Evolutionary conservation across 169 alveolate genomes (phyloP), one percentile per base, ranked within the genome.

Genomic region (Cryptosporidium canis): DNA sequence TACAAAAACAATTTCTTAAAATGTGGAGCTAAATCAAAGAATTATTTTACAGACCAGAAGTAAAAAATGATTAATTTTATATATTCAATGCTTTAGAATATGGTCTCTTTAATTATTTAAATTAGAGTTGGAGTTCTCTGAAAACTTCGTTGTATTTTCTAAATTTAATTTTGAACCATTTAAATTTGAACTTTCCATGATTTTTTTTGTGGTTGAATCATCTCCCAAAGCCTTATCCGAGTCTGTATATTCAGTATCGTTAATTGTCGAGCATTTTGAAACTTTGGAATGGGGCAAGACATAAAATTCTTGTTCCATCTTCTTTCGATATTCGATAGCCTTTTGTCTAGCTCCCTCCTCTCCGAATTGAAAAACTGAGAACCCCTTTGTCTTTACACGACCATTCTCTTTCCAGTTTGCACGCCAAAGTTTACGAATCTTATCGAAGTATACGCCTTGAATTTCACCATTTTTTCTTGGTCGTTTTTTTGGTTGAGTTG

Each of bases 331-430:
- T 35, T 77, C 87, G 41, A 77, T 77, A 43, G 87, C 87, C 24
- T 33, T 77, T 39, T 77, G 87, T 77, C 71, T 77, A 12, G 87
- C 87, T 21, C 87, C 87, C 14, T 77, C 87, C 18, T 77, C 87
- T 58, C 87, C 87, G 58, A 58, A 77, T 58, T 77, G 87, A 61
- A 77, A 77, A 35, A 77, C 87, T 5, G 87, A 77, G 43, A 90
- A 90, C 16, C 93, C 93, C 37, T 90, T 90, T 35, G 93, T 90
- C 58, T 85, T 91, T 11, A 90, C 90, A 24, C 93, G 85, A 8
- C 93, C 93, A 43, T 85, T 85, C 43, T 90, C 93, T 44, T 85
- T 90, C 93, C 93, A 90, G 41, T 90, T 90, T 37, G 93, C 93
- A 43, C 93, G 82, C 93, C 93, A 90, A 27, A 90, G 83, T 27